Percentiles rank a stretch among this genome's conserved stretches.
Evolutionary conservation across 1,284 basidiomycete genomes (phyloP).

Genomic region (Phlebopus sp.): DNA sequence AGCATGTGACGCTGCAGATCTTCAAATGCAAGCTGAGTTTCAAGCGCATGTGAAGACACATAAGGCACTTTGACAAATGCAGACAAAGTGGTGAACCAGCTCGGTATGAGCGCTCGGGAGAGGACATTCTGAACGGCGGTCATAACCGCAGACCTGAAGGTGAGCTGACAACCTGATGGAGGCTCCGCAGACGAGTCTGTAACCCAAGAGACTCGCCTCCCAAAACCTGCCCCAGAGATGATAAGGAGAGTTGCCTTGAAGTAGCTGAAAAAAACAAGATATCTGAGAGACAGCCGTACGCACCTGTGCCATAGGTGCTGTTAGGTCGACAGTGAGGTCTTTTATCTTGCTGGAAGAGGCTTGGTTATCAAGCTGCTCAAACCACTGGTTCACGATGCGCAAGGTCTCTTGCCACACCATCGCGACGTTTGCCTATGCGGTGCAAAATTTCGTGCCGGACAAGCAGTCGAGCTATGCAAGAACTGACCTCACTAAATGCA

Average conservation of each 20-base stretch:
- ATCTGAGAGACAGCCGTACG: background rate
- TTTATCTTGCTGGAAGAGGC: constrained; percentile 13
- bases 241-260: constrained; percentile 38
- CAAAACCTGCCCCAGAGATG: constrained; percentile 43
- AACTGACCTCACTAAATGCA: constrained; percentile 27
- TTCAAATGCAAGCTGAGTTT: constrained; percentile 31
- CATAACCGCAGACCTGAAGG: constrained; percentile 36
- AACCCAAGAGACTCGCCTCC: constrained; percentile 34
- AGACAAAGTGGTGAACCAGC: constrained; percentile 32
- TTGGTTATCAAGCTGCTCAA: constrained; percentile 34
- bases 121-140: constrained; percentile 30
- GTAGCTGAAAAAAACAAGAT: background rate
- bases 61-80: constrained; percentile 33
- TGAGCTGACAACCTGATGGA: constrained; percentile 31
- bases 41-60: constrained; percentile 30
- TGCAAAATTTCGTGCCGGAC: background rate
- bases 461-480: background rate
- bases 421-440: constrained; percentile 39
- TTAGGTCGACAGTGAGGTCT: constrained; percentile 28
- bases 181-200: constrained; percentile 25
- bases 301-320: constrained; percentile 31
- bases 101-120: constrained; percentile 31
- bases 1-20: constrained; percentile 38
- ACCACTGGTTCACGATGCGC: constrained; percentile 44
- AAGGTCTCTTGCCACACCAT: constrained; percentile 45